Evolutionary conservation across 371 early-diverging fungal species (phyloP).

Genomic region (Actinomortierella ambigua): DNA sequence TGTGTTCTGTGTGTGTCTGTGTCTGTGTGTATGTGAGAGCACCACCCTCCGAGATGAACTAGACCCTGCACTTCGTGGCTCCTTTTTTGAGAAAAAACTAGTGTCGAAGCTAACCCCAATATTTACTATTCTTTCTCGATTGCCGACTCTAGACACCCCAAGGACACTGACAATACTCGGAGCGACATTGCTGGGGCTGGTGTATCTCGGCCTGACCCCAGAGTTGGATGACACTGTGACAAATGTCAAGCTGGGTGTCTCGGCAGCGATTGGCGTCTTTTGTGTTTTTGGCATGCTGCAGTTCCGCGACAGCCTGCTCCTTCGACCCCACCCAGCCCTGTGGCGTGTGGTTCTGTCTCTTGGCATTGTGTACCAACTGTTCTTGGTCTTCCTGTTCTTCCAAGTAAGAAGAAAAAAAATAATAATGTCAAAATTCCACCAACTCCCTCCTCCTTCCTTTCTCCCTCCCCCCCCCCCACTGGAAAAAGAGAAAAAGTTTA

Average conservation of each 20-base stretch:
- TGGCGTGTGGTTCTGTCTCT: conserved; percentile 86
- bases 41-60: too few species aligned
- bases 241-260: conserved; percentile 53
- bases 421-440: not conserved
- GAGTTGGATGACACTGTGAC: conserved; percentile 17
- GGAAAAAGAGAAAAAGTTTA: too few species aligned
- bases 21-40: too few species aligned
- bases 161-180: conserved; percentile 18
- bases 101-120: not conserved
- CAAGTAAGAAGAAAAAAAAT: too few species aligned
- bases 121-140: not conserved
- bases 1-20: too few species aligned
- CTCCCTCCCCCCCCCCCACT: not conserved
- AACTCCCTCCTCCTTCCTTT: not conserved
- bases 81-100: too few species aligned
- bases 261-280: conserved; percentile 70
- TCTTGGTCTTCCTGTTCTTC: conserved; percentile 85
- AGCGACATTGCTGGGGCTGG: conserved; percentile 12
- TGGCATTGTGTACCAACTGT: conserved; percentile 84
- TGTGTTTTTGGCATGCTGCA: conserved; percentile 79
- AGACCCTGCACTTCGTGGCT: too few species aligned
- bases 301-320: conserved; percentile 91
- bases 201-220: conserved; percentile 20
- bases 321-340: conserved; percentile 90
- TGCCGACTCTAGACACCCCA: conserved; percentile 13